Conservation (phyloP, 192 early-diverging fungal genomes). For the Powellomyces hirtus region DNA sequence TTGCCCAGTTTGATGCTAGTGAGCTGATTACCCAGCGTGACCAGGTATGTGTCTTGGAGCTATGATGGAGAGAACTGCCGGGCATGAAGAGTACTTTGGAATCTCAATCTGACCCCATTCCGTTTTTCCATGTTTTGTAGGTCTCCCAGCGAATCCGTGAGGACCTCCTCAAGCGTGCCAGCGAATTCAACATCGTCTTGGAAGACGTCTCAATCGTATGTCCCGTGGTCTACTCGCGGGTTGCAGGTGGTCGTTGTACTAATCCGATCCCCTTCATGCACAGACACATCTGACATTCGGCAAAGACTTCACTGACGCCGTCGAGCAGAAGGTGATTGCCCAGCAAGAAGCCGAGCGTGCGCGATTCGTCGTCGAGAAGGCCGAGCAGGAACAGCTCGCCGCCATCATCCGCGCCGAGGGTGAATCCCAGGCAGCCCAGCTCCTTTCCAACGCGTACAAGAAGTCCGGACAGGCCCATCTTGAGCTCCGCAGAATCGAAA, state of each 20-base stretch:
- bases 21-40: constrained; percentile 99
- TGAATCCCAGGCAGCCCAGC: constrained; percentile 91
- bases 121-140: no score
- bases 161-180: constrained; percentile 87
- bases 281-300: constrained; percentile 98
- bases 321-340: constrained; percentile 98
- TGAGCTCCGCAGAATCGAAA: constrained; percentile 95
- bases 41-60: constrained; percentile 21
- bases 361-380: constrained; percentile 96
- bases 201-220: constrained; percentile 97
- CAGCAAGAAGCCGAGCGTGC: constrained; percentile 99
- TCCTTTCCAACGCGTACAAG: constrained; percentile 83
- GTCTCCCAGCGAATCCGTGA: constrained; percentile 90
- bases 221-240: background rate
- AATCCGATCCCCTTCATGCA: background rate
- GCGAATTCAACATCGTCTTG: constrained; percentile 93
- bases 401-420: constrained; percentile 97
- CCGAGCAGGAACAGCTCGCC: constrained; percentile 97
- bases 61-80: background rate
- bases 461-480: constrained; percentile 92
- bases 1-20: constrained; percentile 97
- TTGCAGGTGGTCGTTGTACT: background rate
- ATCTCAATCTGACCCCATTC: no score
- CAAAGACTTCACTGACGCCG: constrained; percentile 97
- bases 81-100: background rate